Evolutionary conservation across 306 rosid species (phyloP), one percentile per base, ranked within the genome.

Genomic region (Dalbergia oliveri): DNA sequence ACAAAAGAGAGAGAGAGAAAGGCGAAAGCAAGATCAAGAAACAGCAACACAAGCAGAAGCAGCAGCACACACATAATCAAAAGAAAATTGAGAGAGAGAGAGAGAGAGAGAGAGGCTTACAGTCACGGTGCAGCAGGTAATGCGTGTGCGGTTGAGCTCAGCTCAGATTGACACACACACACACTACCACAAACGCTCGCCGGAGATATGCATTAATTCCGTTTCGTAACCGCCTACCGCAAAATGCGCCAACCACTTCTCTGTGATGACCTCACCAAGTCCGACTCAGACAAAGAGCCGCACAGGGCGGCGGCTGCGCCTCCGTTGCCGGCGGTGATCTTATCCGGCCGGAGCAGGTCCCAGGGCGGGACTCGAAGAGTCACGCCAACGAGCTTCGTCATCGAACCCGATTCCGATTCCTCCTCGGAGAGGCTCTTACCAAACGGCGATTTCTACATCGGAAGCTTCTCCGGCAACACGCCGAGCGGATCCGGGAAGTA

Each of bases 401-500:
- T 66, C 11, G 63, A 74, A 8, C 72, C 86, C 0, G 13, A 59
- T 13, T 18, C 43, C 7, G 13, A 59, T 13, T 15, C 49, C 7
- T 62, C 11, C 6, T 72, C 76, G 0, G 90, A 93, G 87, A 83
- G 76, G 73, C 81, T 50, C 4, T 83, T 96, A 0, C 90, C 97
- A 0, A 91, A 93, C 90, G 99, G 97, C 11, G 98, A 96, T 90
- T 90, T 88, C 18, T 96, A 91, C 88, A 86, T 88, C 81, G 99
- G 99, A 1, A 87, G 84, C 75, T 96, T 92, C 86, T 87, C 88
- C 11, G 91, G 90, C 0, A 86, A 79, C 71, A 85, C 72, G 33
- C 99, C 98, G 0, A 83, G 89, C 81, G 98, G 99, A 84, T 96
- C 94, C 31, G 98, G 99, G 1, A 96, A 93, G 79, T 96, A 96